Conservation (phyloP, 2,329 filamentous ascomycete genomes). For the Aspergillus carbonarius region DNA sequence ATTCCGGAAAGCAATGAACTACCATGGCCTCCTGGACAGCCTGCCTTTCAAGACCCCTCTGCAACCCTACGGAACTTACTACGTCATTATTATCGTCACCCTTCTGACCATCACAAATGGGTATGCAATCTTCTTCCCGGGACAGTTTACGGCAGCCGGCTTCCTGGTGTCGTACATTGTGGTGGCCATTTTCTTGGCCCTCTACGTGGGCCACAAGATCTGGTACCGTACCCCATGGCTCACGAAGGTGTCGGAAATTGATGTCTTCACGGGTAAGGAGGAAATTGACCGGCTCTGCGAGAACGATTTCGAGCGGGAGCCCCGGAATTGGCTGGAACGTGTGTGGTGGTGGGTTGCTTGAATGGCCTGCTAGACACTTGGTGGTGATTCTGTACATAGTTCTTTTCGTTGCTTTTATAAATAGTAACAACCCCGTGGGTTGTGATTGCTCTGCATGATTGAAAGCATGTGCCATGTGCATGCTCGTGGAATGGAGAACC, state of each 20-base stretch:
- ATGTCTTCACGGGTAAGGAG: constrained; percentile 47
- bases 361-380: background rate
- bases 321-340: constrained; percentile 45
- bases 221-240: constrained; percentile 34
- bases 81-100: constrained; percentile 49
- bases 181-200: constrained; percentile 51
- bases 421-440: background rate
- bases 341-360: constrained; percentile 49
- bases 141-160: constrained; percentile 44
- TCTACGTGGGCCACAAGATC: constrained; percentile 39
- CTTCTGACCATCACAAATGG: constrained; percentile 57
- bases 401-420: background rate
- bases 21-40: constrained; percentile 44
- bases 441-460: background rate
- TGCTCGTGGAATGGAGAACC: too few species aligned
- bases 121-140: constrained; percentile 55
- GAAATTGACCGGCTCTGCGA: constrained; percentile 47
- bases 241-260: constrained; percentile 39
- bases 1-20: constrained; percentile 54
- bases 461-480: too few species aligned
- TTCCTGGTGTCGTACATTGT: constrained; percentile 58
- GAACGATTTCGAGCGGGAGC: constrained; percentile 40
- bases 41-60: constrained; percentile 54
- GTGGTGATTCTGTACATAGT: background rate
- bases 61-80: constrained; percentile 55